phyloP scores from a whole-genome alignment of 495 filamentous ascomycete genomes.

The Rhypophila decipiens region DNA sequence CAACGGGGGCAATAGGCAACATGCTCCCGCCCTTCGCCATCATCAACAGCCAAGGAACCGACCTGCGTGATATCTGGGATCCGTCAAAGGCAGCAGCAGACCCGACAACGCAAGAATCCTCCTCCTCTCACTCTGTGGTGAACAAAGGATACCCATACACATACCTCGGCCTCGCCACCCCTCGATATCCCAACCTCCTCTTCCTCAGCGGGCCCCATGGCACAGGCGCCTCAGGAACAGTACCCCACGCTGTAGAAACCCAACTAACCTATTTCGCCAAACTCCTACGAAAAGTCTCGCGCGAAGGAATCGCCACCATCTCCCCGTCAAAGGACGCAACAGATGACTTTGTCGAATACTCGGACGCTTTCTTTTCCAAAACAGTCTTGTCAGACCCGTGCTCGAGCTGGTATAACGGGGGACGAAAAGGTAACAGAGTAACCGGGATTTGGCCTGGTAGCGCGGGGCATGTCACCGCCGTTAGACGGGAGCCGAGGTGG shows the following conservation, averaged over 20 bases:
- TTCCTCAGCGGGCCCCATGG: conserved; percentile 54
- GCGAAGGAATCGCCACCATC: conserved; percentile 58
- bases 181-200: conserved; percentile 60
- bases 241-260: conserved; percentile 49
- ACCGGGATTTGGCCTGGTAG: conserved; percentile 64
- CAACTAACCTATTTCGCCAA: conserved; percentile 56
- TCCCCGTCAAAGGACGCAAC: conserved; percentile 46
- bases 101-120: too few relatives aligned
- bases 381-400: conserved; percentile 60
- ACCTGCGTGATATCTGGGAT: conserved; percentile 44
- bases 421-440: conserved; percentile 48
- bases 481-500: conserved; percentile 57
- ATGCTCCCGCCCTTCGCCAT: conserved; percentile 56
- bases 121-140: too few relatives aligned
- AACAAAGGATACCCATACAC: conserved; percentile 54
- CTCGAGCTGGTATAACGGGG: conserved; percentile 65
- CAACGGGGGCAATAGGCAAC: conserved; percentile 59
- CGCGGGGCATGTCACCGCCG: conserved; percentile 49
- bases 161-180: conserved; percentile 57
- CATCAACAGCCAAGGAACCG: conserved; percentile 39
- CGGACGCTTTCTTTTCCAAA: conserved; percentile 53
- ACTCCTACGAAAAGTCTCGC: conserved; percentile 55
- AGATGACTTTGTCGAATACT: conserved; percentile 58
- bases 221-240: conserved; percentile 44
- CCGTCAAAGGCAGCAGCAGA: conserved; percentile 13